These are phyloP conservation scores for Starmerella ratchasimensis DNA, from an alignment of 805 yeast species.

Conservation along the genomic window DNA sequence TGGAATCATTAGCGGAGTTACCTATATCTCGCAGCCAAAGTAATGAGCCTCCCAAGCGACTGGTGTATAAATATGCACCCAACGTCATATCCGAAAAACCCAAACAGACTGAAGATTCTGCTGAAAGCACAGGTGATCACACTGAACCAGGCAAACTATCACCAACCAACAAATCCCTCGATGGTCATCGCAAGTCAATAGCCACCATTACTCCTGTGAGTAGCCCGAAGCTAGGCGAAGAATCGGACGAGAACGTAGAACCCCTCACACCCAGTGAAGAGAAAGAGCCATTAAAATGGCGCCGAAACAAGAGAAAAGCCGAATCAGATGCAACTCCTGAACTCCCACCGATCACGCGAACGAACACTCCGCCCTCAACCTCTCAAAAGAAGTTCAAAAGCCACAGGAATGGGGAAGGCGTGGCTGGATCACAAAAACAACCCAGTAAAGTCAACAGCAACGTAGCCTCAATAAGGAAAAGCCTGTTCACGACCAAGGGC, in stretches of 20 bases:
- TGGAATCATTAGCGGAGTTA: conserved; percentile 16
- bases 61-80: conserved; percentile 22
- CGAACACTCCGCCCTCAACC: too few relatives aligned
- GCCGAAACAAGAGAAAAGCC: background rate
- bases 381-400: too few relatives aligned
- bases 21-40: conserved; percentile 23
- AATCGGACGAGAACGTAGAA: background rate
- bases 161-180: background rate
- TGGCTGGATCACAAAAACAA: background rate
- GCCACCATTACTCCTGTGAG: background rate
- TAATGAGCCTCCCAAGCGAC: conserved; percentile 22
- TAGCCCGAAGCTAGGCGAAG: background rate
- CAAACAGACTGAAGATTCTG: background rate
- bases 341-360: too few relatives aligned
- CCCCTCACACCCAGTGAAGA: conserved; percentile 12
- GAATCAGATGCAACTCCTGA: too few relatives aligned
- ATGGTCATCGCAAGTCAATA: background rate
- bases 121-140: background rate
- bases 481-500: background rate
- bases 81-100: background rate
- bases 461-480: background rate
- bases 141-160: background rate
- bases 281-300: background rate
- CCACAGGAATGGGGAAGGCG: background rate
- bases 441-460: background rate